These are phyloP conservation scores for Ceratopteris richardii DNA, from an alignment of 75 land plant genomes.

Conservation along the genomic window DNA sequence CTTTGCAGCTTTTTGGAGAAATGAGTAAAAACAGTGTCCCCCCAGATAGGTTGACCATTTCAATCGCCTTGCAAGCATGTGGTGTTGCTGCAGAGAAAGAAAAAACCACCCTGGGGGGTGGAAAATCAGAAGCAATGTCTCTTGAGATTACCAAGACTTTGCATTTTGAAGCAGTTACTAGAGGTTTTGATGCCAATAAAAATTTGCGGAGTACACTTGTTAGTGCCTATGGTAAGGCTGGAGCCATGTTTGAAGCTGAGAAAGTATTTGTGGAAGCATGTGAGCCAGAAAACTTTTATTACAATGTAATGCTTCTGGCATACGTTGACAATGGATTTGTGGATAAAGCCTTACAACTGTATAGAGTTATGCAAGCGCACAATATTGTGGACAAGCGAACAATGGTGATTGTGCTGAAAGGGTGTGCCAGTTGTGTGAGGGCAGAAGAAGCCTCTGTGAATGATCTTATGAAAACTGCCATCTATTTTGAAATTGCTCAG, in stretches of 20 bases:
- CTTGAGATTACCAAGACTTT: neutral
- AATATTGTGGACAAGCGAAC: too few species aligned
- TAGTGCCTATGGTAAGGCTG: neutral
- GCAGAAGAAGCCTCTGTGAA: neutral
- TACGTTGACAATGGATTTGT: neutral
- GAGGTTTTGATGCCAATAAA: neutral
- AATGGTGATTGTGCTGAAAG: too few species aligned
- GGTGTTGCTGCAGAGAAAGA: neutral
- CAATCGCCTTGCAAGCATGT: neutral
- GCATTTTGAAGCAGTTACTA: neutral
- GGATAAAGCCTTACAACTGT: neutral
- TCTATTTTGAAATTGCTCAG: conserved; percentile 6
- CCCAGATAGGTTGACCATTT: too few species aligned
- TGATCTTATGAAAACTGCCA: neutral
- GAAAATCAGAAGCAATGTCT: neutral
- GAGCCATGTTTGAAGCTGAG: conserved; percentile 2
- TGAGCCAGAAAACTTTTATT: neutral
- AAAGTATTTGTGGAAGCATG: neutral
- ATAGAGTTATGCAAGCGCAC: neutral
- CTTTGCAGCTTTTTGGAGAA: too few species aligned
- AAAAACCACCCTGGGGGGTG: neutral
- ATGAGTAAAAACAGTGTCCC: too few species aligned
- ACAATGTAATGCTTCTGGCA: neutral
- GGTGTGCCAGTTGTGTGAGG: too few species aligned
- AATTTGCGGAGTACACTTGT: neutral